Conservation (phyloP, 1,139 yeast genomes). For the Chernovozyma aurita region DNA sequence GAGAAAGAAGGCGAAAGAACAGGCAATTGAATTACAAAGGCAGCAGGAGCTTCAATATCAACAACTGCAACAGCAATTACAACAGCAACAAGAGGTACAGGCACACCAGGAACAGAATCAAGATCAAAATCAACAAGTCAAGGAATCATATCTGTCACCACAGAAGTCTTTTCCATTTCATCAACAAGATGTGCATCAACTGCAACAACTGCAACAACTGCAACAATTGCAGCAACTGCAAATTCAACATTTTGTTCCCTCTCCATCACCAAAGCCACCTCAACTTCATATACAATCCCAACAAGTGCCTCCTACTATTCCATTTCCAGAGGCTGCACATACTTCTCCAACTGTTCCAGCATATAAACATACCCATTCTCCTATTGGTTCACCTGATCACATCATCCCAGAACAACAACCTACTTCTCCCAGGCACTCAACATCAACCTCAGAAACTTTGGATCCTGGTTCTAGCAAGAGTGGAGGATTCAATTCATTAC, state of each 20-base stretch:
- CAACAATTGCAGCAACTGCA: conserved; percentile 15
- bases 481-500: conserved; percentile 33
- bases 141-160: not conserved
- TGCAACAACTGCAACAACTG: conserved; percentile 2
- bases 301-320: conserved; percentile 11
- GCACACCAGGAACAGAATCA: conserved; percentile 11
- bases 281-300: not conserved
- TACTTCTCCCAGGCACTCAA: conserved; percentile 25
- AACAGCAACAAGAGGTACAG: conserved; percentile 10
- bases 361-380: conserved; percentile 13
- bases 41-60: conserved; percentile 21
- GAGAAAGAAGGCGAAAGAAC: conserved; percentile 61
- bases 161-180: not conserved
- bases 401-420: conserved; percentile 33
- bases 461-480: conserved; percentile 29
- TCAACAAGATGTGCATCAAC: not conserved
- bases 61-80: conserved; percentile 12
- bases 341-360: conserved; percentile 34
- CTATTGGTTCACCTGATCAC: conserved; percentile 8
- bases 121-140: conserved; percentile 3
- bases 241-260: conserved; percentile 5
- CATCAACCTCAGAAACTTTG: conserved; percentile 22
- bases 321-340: conserved; percentile 70
- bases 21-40: conserved; percentile 28
- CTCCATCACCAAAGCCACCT: not conserved